Base-by-base conservation (phyloP, 2,329 filamentous ascomycete species). In the Didymella pomorum region DNA sequence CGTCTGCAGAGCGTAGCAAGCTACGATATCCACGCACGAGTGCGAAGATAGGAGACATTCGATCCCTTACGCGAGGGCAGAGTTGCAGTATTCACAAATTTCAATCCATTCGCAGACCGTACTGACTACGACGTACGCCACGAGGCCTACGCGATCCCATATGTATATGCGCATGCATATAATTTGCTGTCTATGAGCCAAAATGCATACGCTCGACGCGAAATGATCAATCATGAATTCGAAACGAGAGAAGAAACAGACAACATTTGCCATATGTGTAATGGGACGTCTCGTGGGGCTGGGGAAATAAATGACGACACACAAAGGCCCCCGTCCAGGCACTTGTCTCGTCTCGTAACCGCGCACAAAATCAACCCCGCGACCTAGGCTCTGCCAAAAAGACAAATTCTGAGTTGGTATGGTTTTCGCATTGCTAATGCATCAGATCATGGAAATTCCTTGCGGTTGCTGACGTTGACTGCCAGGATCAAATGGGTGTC, bases 311-410 rank as follows among this genome's bases (percentile, higher is more conserved):
- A 2, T 14, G 25, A 23, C 6, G n/a, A 3, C 2, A 14, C 31
- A 14, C 21, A n/a, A 16, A 29, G 31, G 26, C 43, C 43, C 3
- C 31, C 51, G 11, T 46, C 37, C n/a, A 41, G 21, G 23, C 1
- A 7, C 25, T 10, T 46, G 14, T 41, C 20, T 5, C 23, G 2
- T 23, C 41, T 10, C 31, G 31, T 11, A 53, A 53, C 29, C 31
- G 51, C 26, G 51, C 51, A 1, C 43, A 46, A 18, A 16, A 4
- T n/a, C 51, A 53, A 41, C 31, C 31, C 31, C 23, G 51, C 42
- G 31, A 53, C 11, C 9, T 12, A n/a, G 51, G 43, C 3, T 53
- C 51, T 31, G 51, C 51, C 1, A 41, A 53, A 14, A 10, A 23
- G 11, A 39, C 31, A 8, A 46, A 46, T 4, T 53, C 47, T 8